Base-by-base conservation (phyloP, 2,329 filamentous ascomycete species). In the Calonectria leucothoes region DNA sequence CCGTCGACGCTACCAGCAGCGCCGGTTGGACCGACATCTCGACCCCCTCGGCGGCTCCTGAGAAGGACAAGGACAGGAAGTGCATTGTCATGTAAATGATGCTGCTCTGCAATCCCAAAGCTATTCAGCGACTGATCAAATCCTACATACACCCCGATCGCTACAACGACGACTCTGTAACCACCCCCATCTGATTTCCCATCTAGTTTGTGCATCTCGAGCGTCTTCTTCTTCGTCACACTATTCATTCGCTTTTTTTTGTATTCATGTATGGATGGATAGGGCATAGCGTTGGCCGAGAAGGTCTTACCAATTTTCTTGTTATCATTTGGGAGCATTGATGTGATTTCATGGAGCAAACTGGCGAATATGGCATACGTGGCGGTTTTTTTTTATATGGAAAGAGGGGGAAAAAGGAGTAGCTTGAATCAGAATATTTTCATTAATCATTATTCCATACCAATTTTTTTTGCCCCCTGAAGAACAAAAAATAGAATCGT, bases 11-110 rank as follows among this genome's bases (percentile, higher is more conserved):
- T 11, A 83, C 81, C 45, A 89, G 87, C 78, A 86, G 82, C 74
- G 84, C 85, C 11, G 88, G 85, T 23, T 91, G 89, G 90, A 91
- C 89, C 1, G 89, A 92, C 75, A 83, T 89, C 15, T 84, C 86
- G 0, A 82, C 80, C 29, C 77, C 71, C 63, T 81, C 78, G 23
- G 75, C 75, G 11, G 76, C 79, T 14, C 81, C 80, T 48, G 80
- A 83, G 31, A 84, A 86, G 48, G 86, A 84, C 72, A 90, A 88
- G 79, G 85, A 87, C 20, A 88, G 84, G 79, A 91, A 88, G 78
- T 91, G 90, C 77, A 75, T 83, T 27, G 82, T 91, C 63, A 91
- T 91, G 90, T 91, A 81, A 85, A 51, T 11, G 31, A 66, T 10
- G 45, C 49, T 71, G 45, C 55, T 48, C 35, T 68, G 64, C 67